Base-by-base conservation (phyloP, 768 basidiomycete genomes). In the Vararia minispora region DNA sequence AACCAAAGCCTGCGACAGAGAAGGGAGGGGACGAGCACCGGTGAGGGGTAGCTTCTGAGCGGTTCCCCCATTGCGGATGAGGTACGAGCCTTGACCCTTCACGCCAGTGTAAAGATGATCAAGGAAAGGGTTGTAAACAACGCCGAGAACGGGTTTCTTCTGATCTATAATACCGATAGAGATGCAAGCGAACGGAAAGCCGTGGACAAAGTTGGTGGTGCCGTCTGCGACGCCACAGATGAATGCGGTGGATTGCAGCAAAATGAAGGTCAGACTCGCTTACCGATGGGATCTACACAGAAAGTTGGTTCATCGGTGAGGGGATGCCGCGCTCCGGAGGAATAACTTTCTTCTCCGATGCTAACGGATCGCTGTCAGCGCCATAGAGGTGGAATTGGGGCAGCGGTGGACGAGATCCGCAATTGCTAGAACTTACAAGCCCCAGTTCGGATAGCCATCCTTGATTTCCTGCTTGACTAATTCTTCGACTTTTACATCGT, bases 251-350 rank as follows among this genome's bases (percentile, higher is more conserved):
- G n/a, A n/a, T n/a, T n/a, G n/a, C n/a, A 11, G 20, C 5, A 13
- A 25, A 17, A 27, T 17, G 23, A 6, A 28, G 6, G 28, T 12
- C 37, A 51, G n/a, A n/a, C n/a, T n/a, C n/a, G n/a, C 67, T 39
- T 48, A 80, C 85, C 91, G 41, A 95, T 94, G 23, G 92, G 92
- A 56, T 98, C 92, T 30, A 94, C 86, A 51, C 94, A 95, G 65
- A 85, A 99, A 0, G 94, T 98, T 4, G 91, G 90, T 22, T 77
- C 78, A 50, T 95, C 84, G 1, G 86, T 88, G 40, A 94, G 59
- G 9, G 76, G 68, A 14, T 69, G 67, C 22, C 73, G 68, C 41
- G 68, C 57, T n/a, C 87, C 87, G 4, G 79, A 69, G 7, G 87
- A 76, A 49, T 83, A 91, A 0, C 84, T 84, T 61, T 98, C 94